Evolutionary conservation across 169 alveolate species (phyloP).

Genomic region (Cryptosporidium ubiquitum): DNA sequence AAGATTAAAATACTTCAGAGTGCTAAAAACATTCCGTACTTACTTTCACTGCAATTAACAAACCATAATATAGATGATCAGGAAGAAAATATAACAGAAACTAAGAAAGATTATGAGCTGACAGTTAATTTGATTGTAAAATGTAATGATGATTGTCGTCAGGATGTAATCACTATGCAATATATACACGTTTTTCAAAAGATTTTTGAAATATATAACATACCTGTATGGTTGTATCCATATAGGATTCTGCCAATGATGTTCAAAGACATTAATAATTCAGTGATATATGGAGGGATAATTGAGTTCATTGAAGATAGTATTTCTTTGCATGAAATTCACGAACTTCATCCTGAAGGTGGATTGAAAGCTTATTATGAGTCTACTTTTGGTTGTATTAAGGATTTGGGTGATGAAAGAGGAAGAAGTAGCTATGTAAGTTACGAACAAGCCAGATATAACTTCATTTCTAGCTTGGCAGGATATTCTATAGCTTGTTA

Average conservation of each 20-base stretch:
- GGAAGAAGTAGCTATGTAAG: conserved; percentile 69
- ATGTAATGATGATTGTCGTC: conserved; percentile 87
- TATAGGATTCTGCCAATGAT: conserved; percentile 82
- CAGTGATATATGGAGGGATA: conserved; percentile 89
- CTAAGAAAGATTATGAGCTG: not conserved
- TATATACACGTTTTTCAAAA: conserved; percentile 81
- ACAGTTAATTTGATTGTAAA: conserved; percentile 77
- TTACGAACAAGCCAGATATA: conserved; percentile 88
- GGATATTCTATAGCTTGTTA: conserved; percentile 93
- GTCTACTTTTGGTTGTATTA: conserved; percentile 12
- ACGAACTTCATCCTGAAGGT: conserved; percentile 78
- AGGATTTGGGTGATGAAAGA: conserved; percentile 5
- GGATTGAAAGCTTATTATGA: conserved; percentile 76
- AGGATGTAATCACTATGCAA: conserved; percentile 88
- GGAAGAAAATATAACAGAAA: not conserved
- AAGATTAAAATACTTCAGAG: conserved; percentile 52
- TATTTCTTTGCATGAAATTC: conserved; percentile 86
- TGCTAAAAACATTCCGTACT: conserved; percentile 69
- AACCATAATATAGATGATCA: not conserved
- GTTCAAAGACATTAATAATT: conserved; percentile 78
- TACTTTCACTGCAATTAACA: conserved; percentile 31
- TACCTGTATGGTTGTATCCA: conserved; percentile 79
- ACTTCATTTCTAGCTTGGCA: conserved; percentile 92
- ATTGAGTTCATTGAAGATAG: conserved; percentile 89
- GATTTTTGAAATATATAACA: conserved; percentile 77